A percentile compares a stretch with the other conserved stretches of the same genome.
Evolutionary conservation across 2,329 filamentous ascomycete genomes (phyloP).

Genomic region (Calonectria henricotiae): DNA sequence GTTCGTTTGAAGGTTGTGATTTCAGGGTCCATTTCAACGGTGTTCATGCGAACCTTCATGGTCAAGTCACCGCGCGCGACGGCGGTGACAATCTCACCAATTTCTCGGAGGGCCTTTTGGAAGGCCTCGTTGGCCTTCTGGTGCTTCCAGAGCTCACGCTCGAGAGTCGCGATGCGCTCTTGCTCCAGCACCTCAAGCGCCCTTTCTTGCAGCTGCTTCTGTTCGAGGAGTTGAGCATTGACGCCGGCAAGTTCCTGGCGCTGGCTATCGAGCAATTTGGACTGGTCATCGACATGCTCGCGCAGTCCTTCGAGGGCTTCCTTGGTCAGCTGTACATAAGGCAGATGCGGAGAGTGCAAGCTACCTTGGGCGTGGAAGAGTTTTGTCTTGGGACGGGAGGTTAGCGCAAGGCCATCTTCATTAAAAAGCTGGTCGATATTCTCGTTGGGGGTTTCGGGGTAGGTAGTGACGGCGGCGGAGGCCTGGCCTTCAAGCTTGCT

Average conservation of each 20-base stretch:
- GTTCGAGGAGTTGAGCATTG: conserved; percentile 87
- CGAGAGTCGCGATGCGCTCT: conserved; percentile 89
- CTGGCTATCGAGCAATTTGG: conserved; percentile 90
- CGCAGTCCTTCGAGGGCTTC: conserved; percentile 89
- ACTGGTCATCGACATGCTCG: conserved; percentile 94
- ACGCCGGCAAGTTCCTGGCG: conserved; percentile 89
- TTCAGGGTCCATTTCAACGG: conserved; percentile 97
- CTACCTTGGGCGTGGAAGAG: conserved; percentile 64
- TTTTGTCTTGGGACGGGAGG: conserved; percentile 63
- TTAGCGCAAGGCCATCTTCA: conserved; percentile 68
- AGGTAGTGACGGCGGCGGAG: conserved; percentile 71
- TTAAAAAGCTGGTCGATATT: conserved; percentile 76
- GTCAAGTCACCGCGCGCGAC: conserved; percentile 96
- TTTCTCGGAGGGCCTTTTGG: conserved; percentile 96
- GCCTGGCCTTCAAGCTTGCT: conserved; percentile 88
- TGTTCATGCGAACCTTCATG: conserved; percentile 97
- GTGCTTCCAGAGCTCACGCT: conserved; percentile 95
- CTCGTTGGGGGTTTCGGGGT: conserved; percentile 89
- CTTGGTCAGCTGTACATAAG: conserved; percentile 75
- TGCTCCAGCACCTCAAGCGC: conserved; percentile 88
- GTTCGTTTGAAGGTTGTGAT: conserved; percentile 98
- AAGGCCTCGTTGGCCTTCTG: conserved; percentile 99
- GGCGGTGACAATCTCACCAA: conserved; percentile 96
- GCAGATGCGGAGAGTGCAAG: conserved; percentile 58
- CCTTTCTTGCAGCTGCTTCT: conserved; percentile 87